Evolutionary conservation across 192 early-diverging fungal species (phyloP).

Genomic region (Backusella parvicylindrica): DNA sequence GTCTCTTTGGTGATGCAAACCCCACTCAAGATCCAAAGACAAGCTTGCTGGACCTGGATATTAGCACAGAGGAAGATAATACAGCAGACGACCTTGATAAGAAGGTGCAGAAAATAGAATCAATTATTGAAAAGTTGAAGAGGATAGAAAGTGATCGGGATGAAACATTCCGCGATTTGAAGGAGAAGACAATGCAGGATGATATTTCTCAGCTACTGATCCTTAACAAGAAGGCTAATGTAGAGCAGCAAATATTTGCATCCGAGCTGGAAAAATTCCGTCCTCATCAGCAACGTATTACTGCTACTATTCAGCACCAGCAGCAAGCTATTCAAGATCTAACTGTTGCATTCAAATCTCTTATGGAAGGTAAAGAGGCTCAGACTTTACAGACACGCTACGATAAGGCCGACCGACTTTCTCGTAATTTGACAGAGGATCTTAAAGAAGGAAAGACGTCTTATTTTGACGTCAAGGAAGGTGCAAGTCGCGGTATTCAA

Average conservation of each 20-base stretch:
- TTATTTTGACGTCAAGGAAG: constrained; percentile 61
- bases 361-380: constrained; percentile 72
- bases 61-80: constrained; percentile 28
- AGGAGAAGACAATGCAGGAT: constrained; percentile 80
- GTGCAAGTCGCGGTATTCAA: constrained; percentile 54
- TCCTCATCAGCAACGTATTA: constrained; percentile 71
- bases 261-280: constrained; percentile 91
- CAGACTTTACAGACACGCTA: constrained; percentile 63
- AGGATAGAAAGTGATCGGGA: constrained; percentile 69
- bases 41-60: constrained; percentile 57
- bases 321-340: constrained; percentile 71
- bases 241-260: constrained; percentile 85
- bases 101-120: constrained; percentile 62
- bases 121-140: constrained; percentile 54
- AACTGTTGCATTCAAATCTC: constrained; percentile 65
- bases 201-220: constrained; percentile 83
- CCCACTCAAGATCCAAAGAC: constrained; percentile 23
- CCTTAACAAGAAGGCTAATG: constrained; percentile 74
- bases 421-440: constrained; percentile 58
- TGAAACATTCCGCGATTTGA: constrained; percentile 69
- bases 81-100: constrained; percentile 36
- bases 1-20: not conserved
- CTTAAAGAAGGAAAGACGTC: constrained; percentile 65
- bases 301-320: constrained; percentile 71
- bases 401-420: constrained; percentile 64